These are phyloP conservation scores for Akanthomyces muscarius DNA, from an alignment of 2,329 filamentous ascomycete genomes.

Conservation along the genomic window DNA sequence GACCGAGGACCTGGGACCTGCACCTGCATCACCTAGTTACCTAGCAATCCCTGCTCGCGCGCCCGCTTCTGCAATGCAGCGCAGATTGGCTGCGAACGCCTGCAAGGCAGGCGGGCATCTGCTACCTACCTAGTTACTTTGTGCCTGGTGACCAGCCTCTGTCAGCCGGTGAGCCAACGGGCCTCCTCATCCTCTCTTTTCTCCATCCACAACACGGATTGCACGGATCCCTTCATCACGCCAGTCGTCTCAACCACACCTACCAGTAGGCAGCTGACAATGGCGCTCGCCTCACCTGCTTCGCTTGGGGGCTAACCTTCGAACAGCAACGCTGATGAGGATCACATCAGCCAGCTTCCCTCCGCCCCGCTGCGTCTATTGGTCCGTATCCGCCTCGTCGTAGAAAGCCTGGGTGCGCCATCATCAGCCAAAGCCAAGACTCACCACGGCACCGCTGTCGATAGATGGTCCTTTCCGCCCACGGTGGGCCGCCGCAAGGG, in stretches of 20 bases:
- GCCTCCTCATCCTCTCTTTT: neutral
- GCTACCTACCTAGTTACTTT: neutral
- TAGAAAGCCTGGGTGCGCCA: constrained; percentile 4
- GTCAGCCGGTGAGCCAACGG: constrained; percentile 2
- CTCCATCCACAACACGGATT: neutral
- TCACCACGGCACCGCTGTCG: neutral
- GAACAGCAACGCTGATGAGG: neutral
- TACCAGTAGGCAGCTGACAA: neutral
- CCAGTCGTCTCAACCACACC: neutral
- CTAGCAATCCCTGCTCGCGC: neutral
- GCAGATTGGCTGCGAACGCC: too few species aligned
- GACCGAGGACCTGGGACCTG: neutral
- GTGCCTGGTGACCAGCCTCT: neutral
- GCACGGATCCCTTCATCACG: constrained; percentile 2
- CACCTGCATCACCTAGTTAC: neutral
- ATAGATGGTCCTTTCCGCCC: neutral
- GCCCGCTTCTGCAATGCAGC: neutral
- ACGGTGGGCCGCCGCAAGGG: constrained; percentile 11
- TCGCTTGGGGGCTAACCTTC: constrained; percentile 2
- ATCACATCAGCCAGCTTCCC: constrained; percentile 14
- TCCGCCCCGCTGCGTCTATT: neutral
- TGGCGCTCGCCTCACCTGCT: constrained; percentile 11
- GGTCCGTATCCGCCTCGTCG: neutral
- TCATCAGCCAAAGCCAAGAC: constrained; percentile 10
- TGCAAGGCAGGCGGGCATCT: neutral